These are phyloP conservation scores for Akebia trifoliata DNA, from an alignment of 164 flowering plant genomes.

Conservation along the genomic window DNA sequence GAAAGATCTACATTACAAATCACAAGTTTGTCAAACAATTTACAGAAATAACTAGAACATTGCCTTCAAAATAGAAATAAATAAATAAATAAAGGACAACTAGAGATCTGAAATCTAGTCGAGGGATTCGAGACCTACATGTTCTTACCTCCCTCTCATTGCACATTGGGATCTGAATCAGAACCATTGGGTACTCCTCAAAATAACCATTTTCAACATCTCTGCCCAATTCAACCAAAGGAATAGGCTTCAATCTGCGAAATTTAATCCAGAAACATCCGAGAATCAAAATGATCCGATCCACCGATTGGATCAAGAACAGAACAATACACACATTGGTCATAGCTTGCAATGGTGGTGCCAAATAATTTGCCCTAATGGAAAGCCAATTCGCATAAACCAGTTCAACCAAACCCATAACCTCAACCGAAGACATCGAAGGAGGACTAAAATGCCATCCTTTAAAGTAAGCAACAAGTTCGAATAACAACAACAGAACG, in stretches of 20 bases:
- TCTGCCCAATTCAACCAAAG: conserved; percentile 29
- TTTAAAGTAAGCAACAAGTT: conserved; percentile 72
- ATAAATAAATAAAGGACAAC: background rate
- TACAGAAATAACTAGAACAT: no score
- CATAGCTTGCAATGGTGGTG: conserved; percentile 73
- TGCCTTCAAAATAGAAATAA: background rate
- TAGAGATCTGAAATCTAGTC: background rate
- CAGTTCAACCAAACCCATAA: conserved; percentile 37
- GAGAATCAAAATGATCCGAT: conserved; percentile 61
- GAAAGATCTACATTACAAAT: background rate
- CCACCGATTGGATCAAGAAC: conserved; percentile 84
- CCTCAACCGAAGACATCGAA: conserved; percentile 35
- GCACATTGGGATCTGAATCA: conserved; percentile 97
- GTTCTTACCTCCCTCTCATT: conserved; percentile 94
- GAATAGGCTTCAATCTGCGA: conserved; percentile 52
- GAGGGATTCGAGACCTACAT: conserved; percentile 19
- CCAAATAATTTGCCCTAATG: conserved; percentile 60
- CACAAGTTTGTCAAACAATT: background rate
- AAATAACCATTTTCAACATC: conserved; percentile 28
- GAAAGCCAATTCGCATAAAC: conserved; percentile 69
- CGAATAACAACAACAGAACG: conserved; percentile 45
- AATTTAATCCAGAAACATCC: conserved; percentile 89
- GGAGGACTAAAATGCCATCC: conserved; percentile 95
- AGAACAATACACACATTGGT: conserved; percentile 67
- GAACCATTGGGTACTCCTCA: conserved; percentile 78